These are phyloP conservation scores for Lachancea meyersii DNA, from an alignment of 805 yeast genomes.

Conservation along the genomic window DNA sequence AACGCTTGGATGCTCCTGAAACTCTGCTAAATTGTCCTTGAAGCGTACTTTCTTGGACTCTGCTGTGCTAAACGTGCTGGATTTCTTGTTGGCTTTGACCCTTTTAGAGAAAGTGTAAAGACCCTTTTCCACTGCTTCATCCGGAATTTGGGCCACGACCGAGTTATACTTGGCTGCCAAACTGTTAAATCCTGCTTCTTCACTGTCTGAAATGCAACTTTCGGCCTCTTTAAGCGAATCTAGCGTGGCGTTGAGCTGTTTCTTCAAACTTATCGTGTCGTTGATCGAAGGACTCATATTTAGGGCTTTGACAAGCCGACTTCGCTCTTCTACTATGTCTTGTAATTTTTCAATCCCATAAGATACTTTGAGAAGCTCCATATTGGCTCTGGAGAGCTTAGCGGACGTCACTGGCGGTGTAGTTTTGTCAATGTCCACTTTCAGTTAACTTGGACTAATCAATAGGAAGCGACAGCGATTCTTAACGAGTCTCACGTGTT, in stretches of 20 bases:
- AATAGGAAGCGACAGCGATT: too few relatives aligned
- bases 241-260: slow-evolving; percentile 17
- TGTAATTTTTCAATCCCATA: slow-evolving; percentile 26
- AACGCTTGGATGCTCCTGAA: slow-evolving; percentile 3
- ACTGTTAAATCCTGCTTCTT: slow-evolving; percentile 3
- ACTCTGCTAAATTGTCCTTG: slow-evolving; percentile 18
- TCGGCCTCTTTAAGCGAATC: slow-evolving; percentile 14
- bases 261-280: slow-evolving; percentile 22
- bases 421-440: too few relatives aligned
- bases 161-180: slow-evolving; percentile 14
- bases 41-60: slow-evolving; percentile 22
- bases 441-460: too few relatives aligned
- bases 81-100: neutral
- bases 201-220: slow-evolving; percentile 8
- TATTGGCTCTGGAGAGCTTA: slow-evolving; percentile 5
- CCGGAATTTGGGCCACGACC: slow-evolving; percentile 14
- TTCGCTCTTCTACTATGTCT: slow-evolving; percentile 28
- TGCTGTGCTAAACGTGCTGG: neutral
- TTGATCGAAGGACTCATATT: slow-evolving; percentile 21
- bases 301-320: slow-evolving; percentile 18
- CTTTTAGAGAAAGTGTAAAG: slow-evolving; percentile 12
- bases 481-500: too few relatives aligned
- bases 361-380: slow-evolving; percentile 22
- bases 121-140: slow-evolving; percentile 12
- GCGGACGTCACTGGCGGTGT: too few relatives aligned